Base-by-base conservation (phyloP, 257 asterid genomes). In the Ilex asprella region DNA sequence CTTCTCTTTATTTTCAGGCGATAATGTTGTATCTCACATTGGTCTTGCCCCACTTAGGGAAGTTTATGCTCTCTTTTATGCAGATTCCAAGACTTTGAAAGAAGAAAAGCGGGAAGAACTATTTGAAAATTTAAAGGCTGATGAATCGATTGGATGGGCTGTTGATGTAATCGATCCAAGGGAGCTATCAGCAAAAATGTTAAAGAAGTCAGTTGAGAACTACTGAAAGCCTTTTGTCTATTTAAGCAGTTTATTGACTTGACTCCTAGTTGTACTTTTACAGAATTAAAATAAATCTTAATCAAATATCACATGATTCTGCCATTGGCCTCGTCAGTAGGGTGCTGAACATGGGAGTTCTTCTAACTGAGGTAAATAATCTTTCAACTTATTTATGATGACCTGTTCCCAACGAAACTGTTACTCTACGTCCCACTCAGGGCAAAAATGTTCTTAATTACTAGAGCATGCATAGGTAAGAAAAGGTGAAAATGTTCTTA, bases 81-180 rank as follows among this genome's bases (percentile, higher is more conserved):
- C 74, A 92, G 99, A 92, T 77, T 92, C 99, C 3, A 92, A 92
- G 78, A 92, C 97, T 21, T 73, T 92, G 31, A 92, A 89, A 69
- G 99, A 89, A 76, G 94, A 89, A 77, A 87, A 83, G 87, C 85
- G 99, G 78, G 99, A 92, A 77, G 97, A 85, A 79, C 70, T 92
- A 59, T 92, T 92, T 66, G 95, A 86, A 79, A 87, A 60, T 61
- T 74, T 92, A 80, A 92, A 87, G 77, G 72, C 79, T 44, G 91
- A 92, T 68, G 84, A 82, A 75, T 85, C 88, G 39, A 85, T 92
- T 12, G 94, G 97, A 70, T 92, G 99, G 97, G 91, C 84, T 69
- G 99, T 85, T 49, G 97, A 89, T 66, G 95, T 92, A 35, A 92
- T 92, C 66, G 97, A 83, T 67, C 97, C 99, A 32, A 73, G 86